Evolutionary conservation across 345 rosid species (phyloP), one percentile per base, ranked within the genome.

Genomic region (Streptanthus diversifolius): DNA sequence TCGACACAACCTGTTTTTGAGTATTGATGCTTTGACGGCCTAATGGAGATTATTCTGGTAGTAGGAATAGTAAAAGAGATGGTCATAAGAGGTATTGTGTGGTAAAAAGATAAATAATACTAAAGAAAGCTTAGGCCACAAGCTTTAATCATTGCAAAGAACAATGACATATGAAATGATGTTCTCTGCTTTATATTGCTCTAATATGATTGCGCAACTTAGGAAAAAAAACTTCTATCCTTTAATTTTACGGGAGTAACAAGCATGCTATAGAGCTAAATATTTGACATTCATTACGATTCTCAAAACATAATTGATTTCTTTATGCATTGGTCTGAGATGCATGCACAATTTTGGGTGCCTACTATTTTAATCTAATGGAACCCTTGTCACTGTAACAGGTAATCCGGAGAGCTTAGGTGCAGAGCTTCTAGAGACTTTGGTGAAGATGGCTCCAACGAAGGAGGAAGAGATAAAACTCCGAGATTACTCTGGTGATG

Each of bases 361-460:
- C 32, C 17, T 65, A 10, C 12, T 40, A 49, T 22, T 54, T 35
- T 5, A 2, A 5, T 51, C 5, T 37, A 37, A 67, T 32, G 24
- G 17, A 41, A 17, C 51, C 1, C n/a, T 29, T 70, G 72, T 51
- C 43, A 45, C 36, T 29, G 62, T 63, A 49, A 79, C 82, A 95
- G 99, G 97, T 51, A 87, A 87, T 77, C 92, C 93, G 0, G 96
- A 95, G 65, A 83, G 95, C 78, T 82, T 91, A 79, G 96, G 93
- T 61, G 81, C 88, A 21, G 97, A 95, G 80, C 97, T 95, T 77
- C 81, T 95, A 69, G 99, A 95, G 80, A 95, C 95, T 43, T 82
- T 91, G 63, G 96, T 90, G 48, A 95, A 91, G 76, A 95, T 95
- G 99, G 97, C 99, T 74, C 99, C 97, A 22, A 91, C 99, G 3